Base-by-base conservation (phyloP, 192 early-diverging fungal genomes). In the Umbelopsis vinacea region DNA sequence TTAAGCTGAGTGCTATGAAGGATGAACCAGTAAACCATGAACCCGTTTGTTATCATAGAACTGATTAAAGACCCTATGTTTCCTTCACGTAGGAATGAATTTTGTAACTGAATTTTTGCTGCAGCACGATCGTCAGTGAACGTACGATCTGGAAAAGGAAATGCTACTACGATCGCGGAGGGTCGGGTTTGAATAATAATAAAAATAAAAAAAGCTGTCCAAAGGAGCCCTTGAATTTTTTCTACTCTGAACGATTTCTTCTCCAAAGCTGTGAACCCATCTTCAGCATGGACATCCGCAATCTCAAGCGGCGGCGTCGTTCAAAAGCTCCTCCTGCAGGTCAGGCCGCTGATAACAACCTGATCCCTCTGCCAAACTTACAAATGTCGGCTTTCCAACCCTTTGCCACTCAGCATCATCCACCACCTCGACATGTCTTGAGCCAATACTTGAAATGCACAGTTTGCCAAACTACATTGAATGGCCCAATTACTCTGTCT, bases 401-500 rank as follows among this genome's bases (percentile, higher is more conserved):
- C 11, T 23, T 26, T 54, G 19, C 22, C 33, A 23, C 47, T 19
- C 57, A 75, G 47, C 57, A 21, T 26, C 26, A 37, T 55, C 69
- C 45, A 54, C 69, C 37, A 55, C 63, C 52, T 53, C 74, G 53
- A 66, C 60, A 40, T 52, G 46, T n/a, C 70, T 71, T 24, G 54
- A 11, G 43, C 10, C 29, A 46, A 29, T 33, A 71, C 4, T 70
- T 75, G 6, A 72, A 80, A 47, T 84, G 83, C 67, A 73, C 75
- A 9, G 52, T 48, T 38, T 84, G 83, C 57, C 67, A 77, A 24
- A 38, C 54, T n/a, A 68, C 75, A 17, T 48, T 84, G 3, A 60
- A 71, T 11, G 76, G 71, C 14, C 83, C 83, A 3, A 22, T 76
- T 45, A 85, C 83, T 15, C 69, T 85, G 0, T 74, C 83, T 5